A percentile compares a stretch with the other conserved stretches of the same genome.
These are phyloP conservation scores for Fusarium protoensiforme DNA, from an alignment of 2,329 filamentous ascomycete species.

Conservation along the genomic window DNA sequence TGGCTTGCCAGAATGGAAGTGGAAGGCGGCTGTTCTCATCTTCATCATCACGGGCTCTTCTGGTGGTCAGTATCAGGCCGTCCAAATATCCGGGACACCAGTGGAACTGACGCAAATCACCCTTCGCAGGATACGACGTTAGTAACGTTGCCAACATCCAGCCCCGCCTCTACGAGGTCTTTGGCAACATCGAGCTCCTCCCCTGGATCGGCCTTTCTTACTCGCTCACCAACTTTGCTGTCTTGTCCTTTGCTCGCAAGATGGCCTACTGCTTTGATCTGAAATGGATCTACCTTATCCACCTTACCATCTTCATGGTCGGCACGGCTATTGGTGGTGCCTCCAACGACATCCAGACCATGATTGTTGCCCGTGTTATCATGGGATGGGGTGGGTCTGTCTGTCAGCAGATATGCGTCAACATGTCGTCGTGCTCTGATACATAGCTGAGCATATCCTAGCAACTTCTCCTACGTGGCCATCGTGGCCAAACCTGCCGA, in stretches of 20 bases:
- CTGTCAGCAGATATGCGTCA: not conserved
- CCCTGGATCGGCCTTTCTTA: constrained; percentile 54
- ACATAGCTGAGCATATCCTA: not conserved
- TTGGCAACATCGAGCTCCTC: constrained; percentile 51
- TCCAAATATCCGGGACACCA: not conserved
- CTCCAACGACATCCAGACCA: not conserved
- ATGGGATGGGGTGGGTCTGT: not conserved
- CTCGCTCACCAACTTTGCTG: constrained; percentile 47
- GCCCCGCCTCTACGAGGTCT: constrained; percentile 65
- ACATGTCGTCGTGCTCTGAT: not conserved
- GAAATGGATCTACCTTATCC: not conserved
- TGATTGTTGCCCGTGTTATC: not conserved
- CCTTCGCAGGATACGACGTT: constrained; percentile 51
- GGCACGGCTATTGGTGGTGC: not conserved
- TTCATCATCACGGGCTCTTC: not conserved
- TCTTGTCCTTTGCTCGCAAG: constrained; percentile 48
- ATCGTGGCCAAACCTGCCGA: not conserved
- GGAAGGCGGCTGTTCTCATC: not conserved
- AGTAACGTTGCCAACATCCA: constrained; percentile 66
- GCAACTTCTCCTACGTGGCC: not conserved
- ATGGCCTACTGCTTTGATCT: constrained; percentile 20
- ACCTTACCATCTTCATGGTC: constrained; percentile 32
- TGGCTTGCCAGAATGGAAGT: not conserved
- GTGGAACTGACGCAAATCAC: not conserved
- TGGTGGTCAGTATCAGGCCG: not conserved